Base-by-base conservation (phyloP, 345 rosid genomes). In the Mallotus nudiflorus region DNA sequence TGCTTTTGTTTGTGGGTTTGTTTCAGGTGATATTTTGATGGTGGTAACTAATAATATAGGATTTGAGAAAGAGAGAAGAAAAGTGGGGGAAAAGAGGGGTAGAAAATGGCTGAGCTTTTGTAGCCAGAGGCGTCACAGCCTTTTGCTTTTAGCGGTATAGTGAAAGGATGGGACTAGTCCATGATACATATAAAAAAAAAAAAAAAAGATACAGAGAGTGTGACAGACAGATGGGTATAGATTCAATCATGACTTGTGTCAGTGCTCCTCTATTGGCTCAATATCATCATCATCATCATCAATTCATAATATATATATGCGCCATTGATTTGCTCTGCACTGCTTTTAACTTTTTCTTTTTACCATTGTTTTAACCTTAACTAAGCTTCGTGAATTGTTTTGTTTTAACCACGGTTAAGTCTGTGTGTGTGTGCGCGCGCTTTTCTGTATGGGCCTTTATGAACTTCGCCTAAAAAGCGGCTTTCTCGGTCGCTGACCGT, bases 161-260 rank as follows among this genome's bases (percentile, higher is more conserved):
- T 68, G 73, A 16, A 52, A 62, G 83, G 88, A 87, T 84, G 82
- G 79, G 89, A 83, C 82, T 74, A 61, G 69, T 78, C 75, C 44
- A 53, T 67, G 9, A 9, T 29, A 66, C 46, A 66, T 56, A 74
- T 16, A 72, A 15, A 69, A 55, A 35, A 4, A 54, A 24, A 73
- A 72, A 60, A 51, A 61, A 56, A 73, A 55, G 48, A 49, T 76
- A 75, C 86, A 78, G 71, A 84, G 67, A 82, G 67, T 82, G 69
- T 70, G 84, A 81, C 82, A 75, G 84, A 81, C 82, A 74, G 77
- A 48, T 81, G 77, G 83, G 79, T 79, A 71, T 82, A 78, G 88
- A 84, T 79, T 74, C 90, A 84, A 83, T 86, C 85, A 87, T 89
- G 88, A 76, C 89, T 66, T 73, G 73, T 76, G 87, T 76, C 90